Evolutionary conservation across 768 basidiomycete species (phyloP).

Genomic region (Termitomyces sp.): DNA sequence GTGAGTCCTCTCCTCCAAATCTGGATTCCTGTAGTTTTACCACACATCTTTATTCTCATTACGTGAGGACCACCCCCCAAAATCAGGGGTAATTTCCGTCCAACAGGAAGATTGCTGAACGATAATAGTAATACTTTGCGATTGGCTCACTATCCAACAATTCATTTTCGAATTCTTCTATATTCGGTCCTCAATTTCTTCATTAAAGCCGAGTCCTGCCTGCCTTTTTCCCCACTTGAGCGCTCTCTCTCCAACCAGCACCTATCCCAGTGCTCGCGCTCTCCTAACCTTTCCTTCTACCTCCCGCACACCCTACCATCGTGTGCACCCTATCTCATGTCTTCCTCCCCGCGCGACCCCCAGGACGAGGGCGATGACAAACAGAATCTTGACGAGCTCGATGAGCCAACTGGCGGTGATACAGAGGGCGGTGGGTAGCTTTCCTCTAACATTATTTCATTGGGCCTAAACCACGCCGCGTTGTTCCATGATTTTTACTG

Average conservation of each 20-base stretch:
- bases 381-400: conserved; percentile 55
- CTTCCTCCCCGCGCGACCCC: conserved; percentile 48
- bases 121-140: conserved; percentile 22
- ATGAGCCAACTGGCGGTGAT: conserved; percentile 37
- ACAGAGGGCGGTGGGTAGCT: conserved; percentile 34
- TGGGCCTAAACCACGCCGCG: neutral
- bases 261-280: conserved; percentile 24
- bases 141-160: conserved; percentile 44
- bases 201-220: conserved; percentile 67
- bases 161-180: conserved; percentile 58
- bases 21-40: conserved; percentile 25
- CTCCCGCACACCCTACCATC: conserved; percentile 18
- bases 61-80: conserved; percentile 56
- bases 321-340: conserved; percentile 40
- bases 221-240: conserved; percentile 58
- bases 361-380: conserved; percentile 51
- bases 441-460: neutral
- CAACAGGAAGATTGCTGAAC: conserved; percentile 5
- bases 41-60: conserved; percentile 23
- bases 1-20: conserved; percentile 26
- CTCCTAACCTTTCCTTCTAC: conserved; percentile 20
- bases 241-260: conserved; percentile 37
- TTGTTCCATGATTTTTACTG: conserved; percentile 12
- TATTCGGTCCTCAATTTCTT: conserved; percentile 67
- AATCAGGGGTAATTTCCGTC: conserved; percentile 43